Conservation (phyloP, 805 yeast genomes). For the Sungouiella blattae region DNA sequence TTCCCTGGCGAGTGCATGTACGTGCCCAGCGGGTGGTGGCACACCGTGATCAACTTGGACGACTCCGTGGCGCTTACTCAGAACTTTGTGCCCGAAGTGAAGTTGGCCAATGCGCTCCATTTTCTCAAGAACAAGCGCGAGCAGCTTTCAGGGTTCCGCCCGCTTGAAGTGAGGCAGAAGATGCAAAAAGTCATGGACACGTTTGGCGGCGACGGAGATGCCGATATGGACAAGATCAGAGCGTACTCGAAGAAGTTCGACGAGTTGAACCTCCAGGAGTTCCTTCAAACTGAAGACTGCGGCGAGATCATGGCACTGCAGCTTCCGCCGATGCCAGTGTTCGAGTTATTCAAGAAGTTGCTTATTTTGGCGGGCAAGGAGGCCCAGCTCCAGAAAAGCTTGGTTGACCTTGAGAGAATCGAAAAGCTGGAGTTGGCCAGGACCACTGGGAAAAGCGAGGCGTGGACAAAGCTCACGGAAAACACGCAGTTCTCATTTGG, state of each 20-base stretch:
- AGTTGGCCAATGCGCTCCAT: slow-evolving; percentile 56
- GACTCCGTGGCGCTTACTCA: slow-evolving; percentile 86
- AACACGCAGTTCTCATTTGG: slow-evolving; percentile 26
- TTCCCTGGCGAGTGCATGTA: slow-evolving; percentile 80
- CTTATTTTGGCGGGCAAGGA: slow-evolving; percentile 39
- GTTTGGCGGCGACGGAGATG: slow-evolving; percentile 6
- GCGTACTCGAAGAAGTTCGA: slow-evolving; percentile 26
- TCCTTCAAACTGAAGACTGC: slow-evolving; percentile 55
- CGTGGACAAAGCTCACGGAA: slow-evolving; percentile 49
- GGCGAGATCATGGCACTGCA: slow-evolving; percentile 45
- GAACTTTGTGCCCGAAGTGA: slow-evolving; percentile 73
- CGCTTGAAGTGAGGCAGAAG: slow-evolving; percentile 43
- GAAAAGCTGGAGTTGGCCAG: slow-evolving; percentile 28
- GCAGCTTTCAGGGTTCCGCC: slow-evolving; percentile 80
- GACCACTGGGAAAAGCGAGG: slow-evolving; percentile 40
- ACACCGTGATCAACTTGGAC: slow-evolving; percentile 79
- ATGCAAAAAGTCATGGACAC: slow-evolving; percentile 22
- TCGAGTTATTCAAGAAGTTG: slow-evolving; percentile 54
- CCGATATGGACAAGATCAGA: slow-evolving; percentile 17
- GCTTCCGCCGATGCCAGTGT: slow-evolving; percentile 53
- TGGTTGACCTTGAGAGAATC: slow-evolving; percentile 28
- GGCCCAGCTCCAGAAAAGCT: slow-evolving; percentile 28
- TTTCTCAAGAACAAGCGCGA: slow-evolving; percentile 64
- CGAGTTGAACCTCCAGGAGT: slow-evolving; percentile 16
- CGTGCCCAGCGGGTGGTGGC: slow-evolving; percentile 99